Conservation (phyloP, 495 filamentous ascomycete species). For the Astrothelium subdiscretum region DNA sequence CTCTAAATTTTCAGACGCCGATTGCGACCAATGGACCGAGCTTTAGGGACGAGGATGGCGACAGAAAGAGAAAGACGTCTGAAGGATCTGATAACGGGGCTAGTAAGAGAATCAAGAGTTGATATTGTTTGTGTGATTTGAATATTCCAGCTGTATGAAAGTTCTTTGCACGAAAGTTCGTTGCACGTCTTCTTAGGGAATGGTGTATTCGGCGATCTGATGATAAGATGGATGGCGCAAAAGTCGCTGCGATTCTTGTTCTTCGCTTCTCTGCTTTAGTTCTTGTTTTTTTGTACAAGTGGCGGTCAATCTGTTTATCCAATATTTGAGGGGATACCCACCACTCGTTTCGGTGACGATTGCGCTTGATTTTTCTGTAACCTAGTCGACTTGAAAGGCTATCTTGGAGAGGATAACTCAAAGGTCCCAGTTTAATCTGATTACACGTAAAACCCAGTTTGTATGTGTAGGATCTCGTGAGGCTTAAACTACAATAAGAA, state of each 20-base stretch:
- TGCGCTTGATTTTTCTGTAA: no score
- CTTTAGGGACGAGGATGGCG: slow-evolving; percentile 30
- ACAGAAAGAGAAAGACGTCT: slow-evolving; percentile 31
- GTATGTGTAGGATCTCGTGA: no score
- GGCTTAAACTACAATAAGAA: no score
- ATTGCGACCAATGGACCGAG: slow-evolving; percentile 46
- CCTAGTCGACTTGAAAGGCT: no score
- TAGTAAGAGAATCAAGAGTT: slow-evolving; percentile 28
- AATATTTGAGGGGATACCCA: background rate
- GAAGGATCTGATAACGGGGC: slow-evolving; percentile 21
- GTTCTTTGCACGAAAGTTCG: no score
- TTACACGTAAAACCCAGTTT: no score
- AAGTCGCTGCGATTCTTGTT: background rate
- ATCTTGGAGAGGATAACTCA: no score
- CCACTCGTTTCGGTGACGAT: background rate
- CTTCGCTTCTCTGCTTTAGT: background rate
- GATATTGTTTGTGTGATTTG: background rate
- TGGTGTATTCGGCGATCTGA: background rate
- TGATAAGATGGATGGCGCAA: background rate
- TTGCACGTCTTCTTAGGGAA: background rate
- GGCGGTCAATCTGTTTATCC: background rate
- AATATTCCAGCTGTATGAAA: background rate
- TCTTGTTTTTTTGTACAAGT: background rate
- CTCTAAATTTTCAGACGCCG: slow-evolving; percentile 83
- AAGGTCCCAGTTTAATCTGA: no score